phyloP scores from a whole-genome alignment of 108 stramenopile species.

The Nitzschia sp. region DNA sequence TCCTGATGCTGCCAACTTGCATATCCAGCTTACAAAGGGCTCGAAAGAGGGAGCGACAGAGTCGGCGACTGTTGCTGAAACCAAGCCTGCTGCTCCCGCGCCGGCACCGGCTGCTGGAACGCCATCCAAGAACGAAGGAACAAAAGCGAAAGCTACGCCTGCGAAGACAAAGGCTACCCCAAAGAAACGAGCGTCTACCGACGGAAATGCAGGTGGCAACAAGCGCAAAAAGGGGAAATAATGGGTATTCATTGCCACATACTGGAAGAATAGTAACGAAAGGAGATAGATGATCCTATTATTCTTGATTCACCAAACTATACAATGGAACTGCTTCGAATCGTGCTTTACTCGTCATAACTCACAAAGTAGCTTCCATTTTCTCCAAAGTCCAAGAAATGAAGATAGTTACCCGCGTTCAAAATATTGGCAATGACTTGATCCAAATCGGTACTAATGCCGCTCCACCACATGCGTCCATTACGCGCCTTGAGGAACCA shows the following conservation, averaged over 20 bases:
- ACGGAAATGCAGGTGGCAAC: not conserved
- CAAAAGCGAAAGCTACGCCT: not conserved
- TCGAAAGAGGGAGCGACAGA: no score
- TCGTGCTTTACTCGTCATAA: conserved; percentile 38
- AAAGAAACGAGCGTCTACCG: conserved; percentile 14
- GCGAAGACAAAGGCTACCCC: no score
- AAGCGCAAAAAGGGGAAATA: conserved; percentile 2
- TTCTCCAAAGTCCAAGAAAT: conserved; percentile 76
- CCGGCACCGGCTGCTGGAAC: not conserved
- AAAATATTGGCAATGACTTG: conserved; percentile 48
- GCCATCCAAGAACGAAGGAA: not conserved
- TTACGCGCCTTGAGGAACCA: conserved; percentile 77
- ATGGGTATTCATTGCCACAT: no score
- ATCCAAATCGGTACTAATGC: conserved; percentile 62
- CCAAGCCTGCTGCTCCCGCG: not conserved
- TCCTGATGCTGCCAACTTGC: no score
- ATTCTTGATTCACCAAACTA: not conserved
- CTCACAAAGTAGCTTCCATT: conserved; percentile 73
- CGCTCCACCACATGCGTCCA: conserved; percentile 85
- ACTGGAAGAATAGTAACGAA: no score
- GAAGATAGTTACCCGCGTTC: conserved; percentile 49
- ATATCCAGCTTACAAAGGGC: no score
- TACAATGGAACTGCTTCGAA: no score
- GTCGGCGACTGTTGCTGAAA: no score
- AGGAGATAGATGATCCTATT: not conserved